Evolutionary conservation across 2,329 filamentous ascomycete genomes (phyloP), one percentile per base, ranked within the genome.

Genomic region (Elsinoe arachidis): DNA sequence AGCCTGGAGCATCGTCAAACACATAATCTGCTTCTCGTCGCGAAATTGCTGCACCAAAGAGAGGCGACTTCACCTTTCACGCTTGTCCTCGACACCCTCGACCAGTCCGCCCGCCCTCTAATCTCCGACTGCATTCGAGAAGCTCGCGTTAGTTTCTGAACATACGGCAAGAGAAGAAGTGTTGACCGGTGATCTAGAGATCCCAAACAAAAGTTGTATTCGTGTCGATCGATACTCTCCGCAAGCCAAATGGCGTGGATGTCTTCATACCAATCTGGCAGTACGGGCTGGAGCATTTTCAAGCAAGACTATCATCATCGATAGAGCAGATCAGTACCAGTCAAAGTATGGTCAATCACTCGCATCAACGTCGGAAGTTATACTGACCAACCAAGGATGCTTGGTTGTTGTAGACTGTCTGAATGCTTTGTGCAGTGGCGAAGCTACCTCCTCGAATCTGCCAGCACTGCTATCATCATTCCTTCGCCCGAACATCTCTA

Each of bases 11-110:
- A 95, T 67, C 80, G 87, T 30, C 82, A 89, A 62, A 91, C 89
- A 17, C 90, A 96, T 72, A 91, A 90, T 69, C 74, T 95, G 19
- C 81, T 95, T 2, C 77, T 95, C 2, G 84, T 96, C 57, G 88
- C 90, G 61, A 91, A 90, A 67, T 76, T 96, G 1, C 78, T 96
- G 61, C 88, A 85, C 67, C 76, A 89, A 57, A 81, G 89, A 61
- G 87, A 93, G 70, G 84, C 83, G 58, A 84, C 87, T 12, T 95
- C 90, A 51, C 92, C 92, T 2, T 83, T 97, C 66, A 96, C 91
- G 0, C 76, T 97, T 23, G 73, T 96, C 2, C 78, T 96, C 58
- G 92, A 97, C 71, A 88, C 80, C 34, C 77, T 96, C 30, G 90
- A 95, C 73, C 90, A 96, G 72, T 83, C 85, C 23, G 88, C 84